Base-by-base conservation (phyloP, 1,284 basidiomycete genomes). In the Phlebopus sp. region DNA sequence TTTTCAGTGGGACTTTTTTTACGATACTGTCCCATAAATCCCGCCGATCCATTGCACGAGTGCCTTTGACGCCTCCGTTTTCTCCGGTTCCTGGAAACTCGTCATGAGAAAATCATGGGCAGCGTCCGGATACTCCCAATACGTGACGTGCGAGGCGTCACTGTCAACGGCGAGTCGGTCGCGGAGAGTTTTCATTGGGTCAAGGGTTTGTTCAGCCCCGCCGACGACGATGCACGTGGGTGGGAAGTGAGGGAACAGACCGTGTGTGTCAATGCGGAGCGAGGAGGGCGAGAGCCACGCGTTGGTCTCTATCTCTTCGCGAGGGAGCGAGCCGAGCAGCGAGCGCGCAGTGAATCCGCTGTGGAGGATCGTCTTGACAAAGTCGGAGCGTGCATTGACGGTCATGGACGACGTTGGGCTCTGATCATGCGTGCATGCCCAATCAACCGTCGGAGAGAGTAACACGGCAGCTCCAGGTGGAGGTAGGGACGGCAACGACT, bases 371-470 rank as follows among this genome's bases (percentile, higher is more conserved):
- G 32, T 8, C 18, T 37, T 15, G 11, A 41, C 49, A 30, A 48
- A 61, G 49, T 56, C 55, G 14, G 53, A 29, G 27, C 37, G 18
- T 14, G 42, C 34, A 42, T 65, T 59, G n/a, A 39, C 37, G 17
- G 34, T 25, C 41, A 53, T 29, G 10, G 62, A 59, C n/a, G 52
- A 50, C 5, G 50, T 47, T 7, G 55, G 49, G 15, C 21, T 44
- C 8, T 37, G 46, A 21, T 42, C 36, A 43, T 60, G 56, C 1
- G 61, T 60, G 11, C 44, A 30, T 5, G 55, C 59, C 46, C 70
- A 57, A 49, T 77, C 75, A 11, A 27, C 9, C 62, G 71, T 72
- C 9, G 74, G 71, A 3, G 68, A 71, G 40, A 73, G 52, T 9
- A 72, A 58, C 4, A 77, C 56, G 31, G 75, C 40, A 1, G 63